phyloP scores from a whole-genome alignment of 2,329 filamentous ascomycete genomes.

The Colletotrichum theobromicola region DNA sequence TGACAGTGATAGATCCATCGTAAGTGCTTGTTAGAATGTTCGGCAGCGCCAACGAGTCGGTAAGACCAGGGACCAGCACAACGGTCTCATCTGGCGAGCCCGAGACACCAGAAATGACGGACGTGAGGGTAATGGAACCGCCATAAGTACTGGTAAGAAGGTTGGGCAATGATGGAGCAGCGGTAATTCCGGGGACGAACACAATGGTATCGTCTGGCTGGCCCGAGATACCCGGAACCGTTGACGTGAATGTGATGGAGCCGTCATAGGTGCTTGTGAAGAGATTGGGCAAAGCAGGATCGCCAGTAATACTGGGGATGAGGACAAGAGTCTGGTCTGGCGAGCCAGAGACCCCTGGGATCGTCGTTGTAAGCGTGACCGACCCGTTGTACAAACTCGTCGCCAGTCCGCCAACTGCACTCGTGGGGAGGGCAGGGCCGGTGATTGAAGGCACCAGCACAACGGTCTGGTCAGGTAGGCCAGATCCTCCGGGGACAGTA shows the following conservation, averaged over 20 bases:
- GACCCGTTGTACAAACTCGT: constrained; percentile 9
- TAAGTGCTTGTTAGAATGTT: background rate
- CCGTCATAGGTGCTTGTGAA: constrained; percentile 7
- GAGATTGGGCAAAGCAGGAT: background rate
- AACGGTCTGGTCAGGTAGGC: background rate
- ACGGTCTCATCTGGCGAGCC: background rate
- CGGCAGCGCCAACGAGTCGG: background rate
- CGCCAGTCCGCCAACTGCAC: background rate
- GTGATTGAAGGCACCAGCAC: background rate
- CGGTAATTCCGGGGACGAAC: background rate
- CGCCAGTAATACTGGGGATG: background rate
- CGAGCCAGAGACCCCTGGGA: background rate
- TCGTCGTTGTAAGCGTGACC: background rate
- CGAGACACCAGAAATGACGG: background rate
- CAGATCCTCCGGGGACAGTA: background rate
- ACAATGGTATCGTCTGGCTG: background rate
- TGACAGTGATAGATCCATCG: background rate
- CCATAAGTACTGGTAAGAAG: background rate
- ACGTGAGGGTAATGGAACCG: background rate
- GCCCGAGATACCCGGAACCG: background rate
- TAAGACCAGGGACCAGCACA: background rate
- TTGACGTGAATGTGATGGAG: background rate
- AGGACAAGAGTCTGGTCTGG: background rate
- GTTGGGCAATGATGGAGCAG: background rate
- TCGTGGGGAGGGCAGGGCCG: background rate